A percentile compares a stretch with the other conserved stretches of the same genome.
Conservation (phyloP, 163 green algal genomes). For the Chlorella variabilis region DNA sequence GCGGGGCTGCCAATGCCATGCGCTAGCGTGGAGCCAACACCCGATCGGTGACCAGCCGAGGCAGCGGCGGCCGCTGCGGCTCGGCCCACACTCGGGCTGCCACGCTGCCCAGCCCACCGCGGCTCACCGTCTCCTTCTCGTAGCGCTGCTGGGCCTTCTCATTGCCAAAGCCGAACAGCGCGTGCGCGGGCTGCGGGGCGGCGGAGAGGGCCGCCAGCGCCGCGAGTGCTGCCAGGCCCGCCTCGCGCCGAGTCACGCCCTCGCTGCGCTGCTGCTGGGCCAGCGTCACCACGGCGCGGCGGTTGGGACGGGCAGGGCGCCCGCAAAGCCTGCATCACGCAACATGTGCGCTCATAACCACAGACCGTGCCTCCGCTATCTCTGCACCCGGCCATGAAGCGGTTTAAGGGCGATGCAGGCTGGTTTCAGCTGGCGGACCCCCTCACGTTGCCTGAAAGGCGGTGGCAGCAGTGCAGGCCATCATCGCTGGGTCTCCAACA, state of each 20-base stretch:
- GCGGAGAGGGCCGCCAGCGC: not conserved
- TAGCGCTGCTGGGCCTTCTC: constrained; percentile 38
- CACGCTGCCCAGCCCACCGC: not conserved
- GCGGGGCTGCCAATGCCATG: too few species aligned
- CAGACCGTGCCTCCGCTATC: not conserved
- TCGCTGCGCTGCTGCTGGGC: constrained; percentile 35
- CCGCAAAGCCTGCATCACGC: not conserved
- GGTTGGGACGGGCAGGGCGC: not conserved
- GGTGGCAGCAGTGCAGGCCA: not conserved
- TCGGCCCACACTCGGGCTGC: not conserved
- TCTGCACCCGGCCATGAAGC: too few species aligned
- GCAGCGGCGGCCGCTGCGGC: not conserved
- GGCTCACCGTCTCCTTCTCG: constrained; percentile 37
- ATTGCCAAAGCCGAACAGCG: constrained; percentile 16
- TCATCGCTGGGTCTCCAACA: not conserved
- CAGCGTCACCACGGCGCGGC: not conserved
- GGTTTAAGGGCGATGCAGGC: not conserved
- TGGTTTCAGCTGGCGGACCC: not conserved
- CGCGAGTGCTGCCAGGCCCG: constrained; percentile 14
- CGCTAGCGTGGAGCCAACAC: too few species aligned
- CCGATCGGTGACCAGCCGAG: not conserved
- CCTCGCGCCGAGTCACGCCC: constrained; percentile 28
- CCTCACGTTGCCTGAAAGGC: not conserved
- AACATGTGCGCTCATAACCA: not conserved
- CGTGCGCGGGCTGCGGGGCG: constrained; percentile 22